A percentile compares a stretch with the other conserved stretches of the same genome.
Evolutionary conservation across 2,329 filamentous ascomycete species (phyloP).

Genomic region (Hirsutella thompsonii): DNA sequence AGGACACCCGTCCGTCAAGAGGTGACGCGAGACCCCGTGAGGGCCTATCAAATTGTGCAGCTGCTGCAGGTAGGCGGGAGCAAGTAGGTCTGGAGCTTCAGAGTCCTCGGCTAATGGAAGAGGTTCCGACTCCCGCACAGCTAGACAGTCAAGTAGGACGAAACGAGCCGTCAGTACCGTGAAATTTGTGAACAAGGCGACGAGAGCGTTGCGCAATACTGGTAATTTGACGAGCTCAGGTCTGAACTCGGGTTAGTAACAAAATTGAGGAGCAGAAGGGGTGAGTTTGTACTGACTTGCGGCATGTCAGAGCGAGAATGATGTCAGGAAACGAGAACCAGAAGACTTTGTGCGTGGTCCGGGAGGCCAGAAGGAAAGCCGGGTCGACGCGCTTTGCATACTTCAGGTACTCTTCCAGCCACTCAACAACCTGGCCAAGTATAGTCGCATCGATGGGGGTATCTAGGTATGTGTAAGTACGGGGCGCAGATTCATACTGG

Average conservation of each 20-base stretch:
- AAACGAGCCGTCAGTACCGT: constrained; percentile 39
- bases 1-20: constrained; percentile 6
- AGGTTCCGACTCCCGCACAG: constrained; percentile 8
- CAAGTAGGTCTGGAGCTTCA: constrained; percentile 12
- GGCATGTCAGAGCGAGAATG: constrained; percentile 18
- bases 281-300: constrained; percentile 23
- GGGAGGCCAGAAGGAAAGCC: constrained; percentile 26
- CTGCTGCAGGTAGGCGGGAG: constrained; percentile 28
- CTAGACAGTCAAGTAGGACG: constrained; percentile 30
- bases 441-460: constrained; percentile 28
- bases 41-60: constrained; percentile 19
- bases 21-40: constrained; percentile 6
- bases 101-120: constrained; percentile 3
- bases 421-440: constrained; percentile 30
- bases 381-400: constrained; percentile 22
- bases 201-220: constrained; percentile 3
- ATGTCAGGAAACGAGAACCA: constrained; percentile 41
- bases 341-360: constrained; percentile 30
- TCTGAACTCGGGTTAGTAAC: constrained; percentile 1
- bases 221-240: constrained; percentile 1
- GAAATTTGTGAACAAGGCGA: constrained; percentile 25
- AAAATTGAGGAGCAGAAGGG: neutral
- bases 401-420: constrained; percentile 35
- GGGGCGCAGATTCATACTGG: neutral
- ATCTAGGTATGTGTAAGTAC: constrained; percentile 20